These are phyloP conservation scores for Yarrowia yakushimensis DNA, from an alignment of 805 yeast genomes.

Conservation along the genomic window DNA sequence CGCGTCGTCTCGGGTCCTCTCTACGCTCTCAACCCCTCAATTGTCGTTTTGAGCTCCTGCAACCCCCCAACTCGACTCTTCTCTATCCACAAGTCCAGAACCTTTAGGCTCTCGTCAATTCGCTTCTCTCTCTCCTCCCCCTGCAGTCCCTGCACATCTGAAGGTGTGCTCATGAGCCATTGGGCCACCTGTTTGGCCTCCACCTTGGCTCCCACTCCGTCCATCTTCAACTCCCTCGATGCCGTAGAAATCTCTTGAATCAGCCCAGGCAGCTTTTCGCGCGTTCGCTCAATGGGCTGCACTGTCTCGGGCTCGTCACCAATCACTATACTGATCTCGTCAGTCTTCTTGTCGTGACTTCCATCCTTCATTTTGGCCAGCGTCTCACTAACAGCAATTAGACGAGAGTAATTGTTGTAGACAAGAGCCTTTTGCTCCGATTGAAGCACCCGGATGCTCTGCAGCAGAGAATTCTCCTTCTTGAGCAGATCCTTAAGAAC, in stretches of 20 bases:
- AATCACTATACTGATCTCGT: neutral
- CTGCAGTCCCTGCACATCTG: neutral
- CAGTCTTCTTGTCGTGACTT: neutral
- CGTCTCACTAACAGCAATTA: constrained; percentile 39
- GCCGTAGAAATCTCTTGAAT: neutral
- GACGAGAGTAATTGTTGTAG: constrained; percentile 40
- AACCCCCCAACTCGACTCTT: neutral
- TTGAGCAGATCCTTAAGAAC: constrained; percentile 31
- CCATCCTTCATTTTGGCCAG: constrained; percentile 32
- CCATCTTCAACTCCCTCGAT: neutral
- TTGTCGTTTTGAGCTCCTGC: neutral
- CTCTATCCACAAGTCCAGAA: constrained; percentile 1
- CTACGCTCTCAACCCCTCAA: neutral
- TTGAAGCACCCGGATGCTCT: constrained; percentile 36
- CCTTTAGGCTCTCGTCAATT: neutral
- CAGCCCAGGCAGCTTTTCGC: neutral
- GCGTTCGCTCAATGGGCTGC: neutral
- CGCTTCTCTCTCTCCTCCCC: neutral
- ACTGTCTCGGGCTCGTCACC: neutral
- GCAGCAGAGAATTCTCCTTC: constrained; percentile 33
- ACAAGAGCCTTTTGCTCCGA: constrained; percentile 41
- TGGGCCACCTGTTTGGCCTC: constrained; percentile 10
- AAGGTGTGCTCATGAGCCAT: neutral
- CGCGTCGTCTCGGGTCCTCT: too few species aligned
- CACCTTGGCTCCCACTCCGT: neutral